Evolutionary conservation across 768 basidiomycete genomes (phyloP).

Genomic region (Lyophyllum decastes): DNA sequence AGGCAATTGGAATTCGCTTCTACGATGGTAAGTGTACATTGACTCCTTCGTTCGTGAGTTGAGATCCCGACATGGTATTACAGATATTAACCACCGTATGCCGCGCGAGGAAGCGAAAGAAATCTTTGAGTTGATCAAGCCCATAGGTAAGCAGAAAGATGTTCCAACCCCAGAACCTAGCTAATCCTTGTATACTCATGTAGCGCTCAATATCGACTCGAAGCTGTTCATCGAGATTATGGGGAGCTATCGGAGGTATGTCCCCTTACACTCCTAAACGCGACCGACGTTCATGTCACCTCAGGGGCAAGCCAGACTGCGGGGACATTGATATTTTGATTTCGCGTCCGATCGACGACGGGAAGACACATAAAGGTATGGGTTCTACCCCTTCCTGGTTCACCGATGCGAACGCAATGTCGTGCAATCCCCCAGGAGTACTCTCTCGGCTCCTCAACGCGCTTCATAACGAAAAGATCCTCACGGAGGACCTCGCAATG

Average conservation of each 20-base stretch:
- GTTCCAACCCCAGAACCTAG: not conserved
- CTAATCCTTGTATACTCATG: not conserved
- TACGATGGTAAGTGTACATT: conserved; percentile 58
- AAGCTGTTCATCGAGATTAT: conserved; percentile 81
- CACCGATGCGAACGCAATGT: not conserved
- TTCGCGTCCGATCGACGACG: conserved; percentile 72
- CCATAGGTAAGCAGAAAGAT: conserved; percentile 49
- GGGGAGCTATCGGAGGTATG: conserved; percentile 84
- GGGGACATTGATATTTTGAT: conserved; percentile 94
- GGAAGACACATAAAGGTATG: conserved; percentile 71
- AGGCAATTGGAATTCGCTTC: conserved; percentile 66
- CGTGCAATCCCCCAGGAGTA: conserved; percentile 44
- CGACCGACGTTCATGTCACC: not conserved
- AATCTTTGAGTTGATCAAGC: conserved; percentile 73
- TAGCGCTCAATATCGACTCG: conserved; percentile 72
- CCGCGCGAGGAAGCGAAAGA: conserved; percentile 76
- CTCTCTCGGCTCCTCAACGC: conserved; percentile 56
- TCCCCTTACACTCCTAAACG: not conserved
- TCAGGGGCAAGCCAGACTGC: conserved; percentile 76
- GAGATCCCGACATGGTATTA: not conserved
- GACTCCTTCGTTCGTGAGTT: not conserved
- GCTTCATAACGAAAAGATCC: conserved; percentile 57
- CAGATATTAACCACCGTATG: conserved; percentile 86
- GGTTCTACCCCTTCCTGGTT: not conserved
- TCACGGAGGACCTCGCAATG: conserved; percentile 79